Base-by-base conservation (phyloP, 2,329 filamentous ascomycete genomes). In the Diaporthe sp. region DNA sequence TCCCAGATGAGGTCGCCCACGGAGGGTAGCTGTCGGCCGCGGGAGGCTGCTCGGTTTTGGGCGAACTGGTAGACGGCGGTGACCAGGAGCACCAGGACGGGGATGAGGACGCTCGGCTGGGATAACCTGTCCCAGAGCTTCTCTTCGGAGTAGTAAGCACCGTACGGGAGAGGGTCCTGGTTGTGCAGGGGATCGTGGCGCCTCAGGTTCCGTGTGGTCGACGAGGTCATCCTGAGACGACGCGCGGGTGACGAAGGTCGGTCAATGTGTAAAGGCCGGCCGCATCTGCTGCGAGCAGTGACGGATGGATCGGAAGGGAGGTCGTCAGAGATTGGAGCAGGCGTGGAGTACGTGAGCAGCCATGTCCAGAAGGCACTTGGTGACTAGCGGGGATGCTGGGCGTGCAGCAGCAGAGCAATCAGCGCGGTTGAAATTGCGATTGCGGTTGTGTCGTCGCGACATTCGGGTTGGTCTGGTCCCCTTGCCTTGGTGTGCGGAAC, bases 1-100 rank as follows among this genome's bases (percentile, higher is more conserved):
- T 93, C 89, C 92, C 92, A 94, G 50, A 91, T 79, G 70, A 91
- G 80, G 77, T 87, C 84, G 74, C 85, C 80, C 78, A 87, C 78
- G 77, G 83, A 71, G 67, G 78, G 73, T 55, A 80, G 70, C 78
- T 78, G 66, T 77, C 78, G 71, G 25, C 74, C 74, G 61, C 75
- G 75, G 47, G 71, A 73, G 25, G 75, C 54, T 60, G 73, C 61
- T 76, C 79, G 71, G 74, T 80, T 77, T 77, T 81, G 60, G 78
- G 81, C 73, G 76, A 81, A 61, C 74, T 85, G 83, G 79, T 84
- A 86, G 66, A 83, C 75, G 38, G 83, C 50, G 38, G 82, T 81
- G 28, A 81, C 78, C 52, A 82, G 38, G 64, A 87, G 74, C 40
- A 85, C 74, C 17, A 81, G 71, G n/a, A 81, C 55, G 30, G 84